phyloP scores from a whole-genome alignment of 1,284 basidiomycete species.

The Vanrija sp. region DNA sequence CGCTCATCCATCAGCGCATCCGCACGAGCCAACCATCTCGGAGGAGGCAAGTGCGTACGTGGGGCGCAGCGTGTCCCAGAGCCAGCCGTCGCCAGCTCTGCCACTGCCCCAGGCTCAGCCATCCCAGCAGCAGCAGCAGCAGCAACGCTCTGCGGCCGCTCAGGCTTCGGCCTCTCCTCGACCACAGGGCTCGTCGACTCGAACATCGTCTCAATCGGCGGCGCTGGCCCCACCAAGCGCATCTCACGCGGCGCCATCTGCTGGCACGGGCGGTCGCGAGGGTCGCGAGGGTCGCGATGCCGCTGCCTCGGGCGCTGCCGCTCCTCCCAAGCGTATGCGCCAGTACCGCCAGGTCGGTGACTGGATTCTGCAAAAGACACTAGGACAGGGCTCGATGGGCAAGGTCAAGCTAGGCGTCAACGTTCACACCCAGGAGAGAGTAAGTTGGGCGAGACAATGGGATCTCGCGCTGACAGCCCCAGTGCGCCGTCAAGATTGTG shows the following conservation, averaged over 20 bases:
- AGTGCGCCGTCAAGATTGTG: conserved; percentile 98
- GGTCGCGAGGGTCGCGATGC: background rate
- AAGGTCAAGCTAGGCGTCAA: conserved; percentile 97
- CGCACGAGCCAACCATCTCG: conserved; percentile 38
- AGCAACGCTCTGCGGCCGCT: background rate
- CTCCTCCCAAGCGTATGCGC: conserved; percentile 11
- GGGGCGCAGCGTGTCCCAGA: conserved; percentile 8
- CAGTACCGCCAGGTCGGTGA: conserved; percentile 63
- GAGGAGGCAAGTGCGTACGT: conserved; percentile 29
- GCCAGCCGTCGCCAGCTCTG: background rate
- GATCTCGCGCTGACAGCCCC: conserved; percentile 3
- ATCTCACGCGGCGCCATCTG: background rate
- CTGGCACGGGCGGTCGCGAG: background rate
- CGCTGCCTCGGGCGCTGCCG: background rate
- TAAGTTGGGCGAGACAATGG: conserved; percentile 48
- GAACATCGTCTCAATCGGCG: background rate
- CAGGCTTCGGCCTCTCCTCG: background rate
- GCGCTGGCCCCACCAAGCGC: conserved; percentile 1
- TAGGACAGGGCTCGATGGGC: conserved; percentile 98
- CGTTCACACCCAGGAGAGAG: conserved; percentile 86
- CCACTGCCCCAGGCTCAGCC: too few species aligned
- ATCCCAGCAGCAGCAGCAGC: too few species aligned
- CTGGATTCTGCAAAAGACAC: conserved; percentile 93
- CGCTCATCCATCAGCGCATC: conserved; percentile 20
- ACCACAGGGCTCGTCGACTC: background rate